Percentiles rank a stretch among this genome's conserved stretches.
Evolutionary conservation across 352 stramenopile species (phyloP).

Genomic region (Globisporangium solare): DNA sequence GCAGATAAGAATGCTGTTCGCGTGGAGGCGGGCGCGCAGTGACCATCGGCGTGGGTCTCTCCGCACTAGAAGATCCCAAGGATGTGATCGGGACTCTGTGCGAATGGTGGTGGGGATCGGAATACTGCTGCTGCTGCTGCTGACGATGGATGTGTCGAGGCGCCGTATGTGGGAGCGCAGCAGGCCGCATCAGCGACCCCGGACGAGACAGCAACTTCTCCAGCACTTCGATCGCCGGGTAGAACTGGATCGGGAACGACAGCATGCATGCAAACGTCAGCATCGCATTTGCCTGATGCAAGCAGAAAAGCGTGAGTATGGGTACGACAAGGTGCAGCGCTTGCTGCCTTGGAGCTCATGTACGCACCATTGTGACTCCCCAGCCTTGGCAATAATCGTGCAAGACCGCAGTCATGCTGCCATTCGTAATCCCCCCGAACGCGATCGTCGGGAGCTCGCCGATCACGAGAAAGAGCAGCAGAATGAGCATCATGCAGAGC

Average conservation of each 20-base stretch:
- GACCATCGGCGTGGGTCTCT: background rate
- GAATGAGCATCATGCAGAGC: slow-evolving; percentile 57
- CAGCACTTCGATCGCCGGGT: slow-evolving; percentile 68
- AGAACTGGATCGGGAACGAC: slow-evolving; percentile 82
- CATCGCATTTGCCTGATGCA: slow-evolving; percentile 48
- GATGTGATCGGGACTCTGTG: background rate
- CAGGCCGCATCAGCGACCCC: slow-evolving; percentile 32
- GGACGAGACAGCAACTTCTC: slow-evolving; percentile 54
- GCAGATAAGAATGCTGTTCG: background rate
- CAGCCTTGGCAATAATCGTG: slow-evolving; percentile 67
- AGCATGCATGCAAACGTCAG: slow-evolving; percentile 70
- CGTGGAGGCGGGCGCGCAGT: background rate
- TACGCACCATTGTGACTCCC: slow-evolving; percentile 50
- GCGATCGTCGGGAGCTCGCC: slow-evolving; percentile 62
- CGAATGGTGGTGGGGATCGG: background rate
- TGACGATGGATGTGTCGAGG: background rate
- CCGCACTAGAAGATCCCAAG: background rate
- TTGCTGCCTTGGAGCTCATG: too few relatives aligned
- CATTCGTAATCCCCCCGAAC: slow-evolving; percentile 66
- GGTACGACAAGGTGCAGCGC: too few relatives aligned
- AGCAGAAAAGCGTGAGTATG: background rate
- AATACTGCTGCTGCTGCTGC: background rate
- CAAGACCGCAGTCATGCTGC: slow-evolving; percentile 76
- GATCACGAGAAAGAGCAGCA: slow-evolving; percentile 75
- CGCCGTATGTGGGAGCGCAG: slow-evolving; percentile 22